These are phyloP conservation scores for Neurospora sp. DNA, from an alignment of 495 filamentous ascomycete species.

Conservation along the genomic window DNA sequence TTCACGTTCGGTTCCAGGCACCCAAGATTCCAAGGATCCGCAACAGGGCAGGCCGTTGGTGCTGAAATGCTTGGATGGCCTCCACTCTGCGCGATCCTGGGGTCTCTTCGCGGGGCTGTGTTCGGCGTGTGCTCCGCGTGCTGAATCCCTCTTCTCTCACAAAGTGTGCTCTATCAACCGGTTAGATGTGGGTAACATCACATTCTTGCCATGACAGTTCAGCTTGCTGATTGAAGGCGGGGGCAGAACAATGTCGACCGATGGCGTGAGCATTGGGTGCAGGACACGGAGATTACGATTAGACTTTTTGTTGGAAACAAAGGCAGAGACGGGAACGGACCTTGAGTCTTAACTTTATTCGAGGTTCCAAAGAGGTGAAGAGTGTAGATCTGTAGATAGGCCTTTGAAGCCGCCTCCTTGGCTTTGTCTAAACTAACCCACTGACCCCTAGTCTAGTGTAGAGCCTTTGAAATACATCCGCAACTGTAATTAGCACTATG, in stretches of 20 bases:
- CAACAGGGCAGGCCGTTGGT: not conserved
- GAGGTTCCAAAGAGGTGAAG: not conserved
- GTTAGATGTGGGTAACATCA: not conserved
- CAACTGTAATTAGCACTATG: not conserved
- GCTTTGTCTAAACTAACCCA: not conserved
- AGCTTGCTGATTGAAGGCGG: not conserved
- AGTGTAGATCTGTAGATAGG: not conserved
- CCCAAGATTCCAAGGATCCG: not conserved
- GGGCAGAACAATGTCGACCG: not conserved
- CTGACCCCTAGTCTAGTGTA: not conserved
- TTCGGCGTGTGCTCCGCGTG: not conserved
- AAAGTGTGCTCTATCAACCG: not conserved
- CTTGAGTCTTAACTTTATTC: not conserved
- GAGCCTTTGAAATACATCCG: not conserved
- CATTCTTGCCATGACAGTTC: not conserved
- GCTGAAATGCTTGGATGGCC: not conserved
- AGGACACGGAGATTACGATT: not conserved
- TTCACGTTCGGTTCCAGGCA: not conserved
- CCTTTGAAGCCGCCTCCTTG: not conserved
- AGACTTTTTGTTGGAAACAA: not conserved
- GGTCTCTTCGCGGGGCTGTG: conserved; percentile 1
- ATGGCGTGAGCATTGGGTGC: not conserved
- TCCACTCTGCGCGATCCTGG: not conserved
- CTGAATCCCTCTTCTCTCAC: not conserved
- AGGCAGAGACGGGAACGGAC: not conserved